Percentiles rank a stretch among this genome's conserved stretches.
Evolutionary conservation across 495 filamentous ascomycete genomes (phyloP).

Genomic region (Venustampulla echinocandica): DNA sequence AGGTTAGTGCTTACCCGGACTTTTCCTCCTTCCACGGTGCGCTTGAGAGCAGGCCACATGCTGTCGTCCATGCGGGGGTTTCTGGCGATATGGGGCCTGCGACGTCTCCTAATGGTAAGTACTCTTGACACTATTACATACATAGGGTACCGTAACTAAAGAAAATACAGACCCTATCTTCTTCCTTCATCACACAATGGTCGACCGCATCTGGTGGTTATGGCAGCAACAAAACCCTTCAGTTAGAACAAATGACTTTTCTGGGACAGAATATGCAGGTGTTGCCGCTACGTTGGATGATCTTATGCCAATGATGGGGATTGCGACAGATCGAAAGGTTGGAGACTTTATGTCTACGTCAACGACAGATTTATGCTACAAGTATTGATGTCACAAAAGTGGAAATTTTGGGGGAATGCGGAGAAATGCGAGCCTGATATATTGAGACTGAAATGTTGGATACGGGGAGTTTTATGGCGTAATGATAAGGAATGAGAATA

Average conservation of each 20-base stretch:
- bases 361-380: slow-evolving; percentile 9
- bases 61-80: slow-evolving; percentile 15
- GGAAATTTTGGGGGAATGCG: too few species aligned
- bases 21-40: slow-evolving; percentile 5
- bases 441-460: too few species aligned
- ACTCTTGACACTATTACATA: neutral
- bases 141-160: neutral
- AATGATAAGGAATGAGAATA: too few species aligned
- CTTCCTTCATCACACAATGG: slow-evolving; percentile 47
- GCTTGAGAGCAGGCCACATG: slow-evolving; percentile 17
- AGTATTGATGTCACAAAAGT: too few species aligned
- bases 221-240: slow-evolving; percentile 44
- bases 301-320: slow-evolving; percentile 8
- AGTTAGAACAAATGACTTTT: slow-evolving; percentile 15
- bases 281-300: slow-evolving; percentile 6
- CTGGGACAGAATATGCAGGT: neutral
- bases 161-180: slow-evolving; percentile 41
- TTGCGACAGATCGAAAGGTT: slow-evolving; percentile 9
- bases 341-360: slow-evolving; percentile 14
- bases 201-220: slow-evolving; percentile 49
- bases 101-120: slow-evolving; percentile 18
- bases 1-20: neutral
- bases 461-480: too few species aligned
- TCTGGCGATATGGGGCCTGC: slow-evolving; percentile 18
- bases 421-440: too few species aligned